These are phyloP conservation scores for Glycine soja DNA, from an alignment of 306 rosid genomes.

Conservation along the genomic window DNA sequence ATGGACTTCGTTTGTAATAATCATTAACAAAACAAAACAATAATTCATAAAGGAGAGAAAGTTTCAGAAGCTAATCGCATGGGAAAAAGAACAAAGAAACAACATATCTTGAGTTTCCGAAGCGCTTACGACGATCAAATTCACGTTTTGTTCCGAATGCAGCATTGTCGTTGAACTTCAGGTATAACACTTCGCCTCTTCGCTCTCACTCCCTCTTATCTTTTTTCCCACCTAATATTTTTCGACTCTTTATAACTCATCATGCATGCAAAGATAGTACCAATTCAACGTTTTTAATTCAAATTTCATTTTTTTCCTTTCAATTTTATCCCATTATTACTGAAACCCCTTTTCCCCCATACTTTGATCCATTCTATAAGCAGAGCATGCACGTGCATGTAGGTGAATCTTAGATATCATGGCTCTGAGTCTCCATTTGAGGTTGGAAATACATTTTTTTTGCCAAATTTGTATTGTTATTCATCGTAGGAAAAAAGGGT, in stretches of 20 bases:
- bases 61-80: constrained; percentile 18
- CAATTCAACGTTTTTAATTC: constrained; percentile 21
- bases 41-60: not conserved
- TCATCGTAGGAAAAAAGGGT: not conserved
- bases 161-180: constrained; percentile 39
- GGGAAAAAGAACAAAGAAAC: not conserved
- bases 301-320: not conserved
- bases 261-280: constrained; percentile 1
- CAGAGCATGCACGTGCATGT: constrained; percentile 33
- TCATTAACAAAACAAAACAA: not conserved
- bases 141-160: constrained; percentile 29
- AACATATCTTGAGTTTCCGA: constrained; percentile 16
- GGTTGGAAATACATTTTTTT: not conserved
- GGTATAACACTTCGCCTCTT: constrained; percentile 39
- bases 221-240: not conserved
- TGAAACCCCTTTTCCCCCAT: not conserved
- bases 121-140: constrained; percentile 6
- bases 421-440: not conserved
- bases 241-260: not conserved
- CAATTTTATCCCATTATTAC: constrained; percentile 18
- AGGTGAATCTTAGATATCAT: not conserved
- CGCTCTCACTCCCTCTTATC: constrained; percentile 18
- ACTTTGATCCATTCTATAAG: constrained; percentile 6
- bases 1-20: too few relatives aligned
- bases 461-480: not conserved